Evolutionary conservation across 2,329 filamentous ascomycete genomes (phyloP), one percentile per base, ranked within the genome.

Genomic region (Talaromyces piceae): DNA sequence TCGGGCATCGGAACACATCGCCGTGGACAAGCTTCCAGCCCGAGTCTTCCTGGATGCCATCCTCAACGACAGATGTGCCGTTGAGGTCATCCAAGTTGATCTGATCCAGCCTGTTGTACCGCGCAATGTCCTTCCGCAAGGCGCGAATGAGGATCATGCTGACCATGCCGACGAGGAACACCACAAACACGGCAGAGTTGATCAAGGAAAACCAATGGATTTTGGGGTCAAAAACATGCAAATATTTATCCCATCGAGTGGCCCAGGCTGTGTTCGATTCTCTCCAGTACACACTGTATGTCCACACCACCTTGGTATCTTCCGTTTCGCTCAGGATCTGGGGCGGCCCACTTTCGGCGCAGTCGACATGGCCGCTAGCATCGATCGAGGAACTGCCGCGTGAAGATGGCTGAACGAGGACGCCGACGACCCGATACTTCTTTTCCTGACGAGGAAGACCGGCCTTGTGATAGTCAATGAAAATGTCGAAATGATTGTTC

Each of bases 191-290:
- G 46, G 93, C 88, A 30, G 91, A 96, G 71, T 95, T 95, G 72
- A 97, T 87, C 46, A 98, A 82, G 54, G 91, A 96, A 75, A 97
- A 95, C 93, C 93, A 98, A 70, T 98, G 93, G 61, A 98, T 97
- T 76, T 93, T 94, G 48, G 93, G 91, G 68, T 97, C 91, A 65
- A 91, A 94, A 26, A 98, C 91, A 64, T 97, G 91, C 30, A 98
- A 79, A 67, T 97, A 97, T 72, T 95, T 97, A 77, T 98, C 93
- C 93, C 93, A 98, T 57, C 93, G 82, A 11, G 93, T 98, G 25
- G 93, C 93, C 85, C 95, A 98, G 1, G 87, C 88, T 1, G 91
- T 97, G 1, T 78, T 65, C 0, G 90, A 96, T 58, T 83, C 81
- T 52, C 79, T 80, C 93, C 93, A 98, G 70, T 85, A 87, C 12